A percentile compares a stretch with the other conserved stretches of the same genome.
Evolutionary conservation across 345 rosid species (phyloP).

Genomic region (Eucalyptus globulus): DNA sequence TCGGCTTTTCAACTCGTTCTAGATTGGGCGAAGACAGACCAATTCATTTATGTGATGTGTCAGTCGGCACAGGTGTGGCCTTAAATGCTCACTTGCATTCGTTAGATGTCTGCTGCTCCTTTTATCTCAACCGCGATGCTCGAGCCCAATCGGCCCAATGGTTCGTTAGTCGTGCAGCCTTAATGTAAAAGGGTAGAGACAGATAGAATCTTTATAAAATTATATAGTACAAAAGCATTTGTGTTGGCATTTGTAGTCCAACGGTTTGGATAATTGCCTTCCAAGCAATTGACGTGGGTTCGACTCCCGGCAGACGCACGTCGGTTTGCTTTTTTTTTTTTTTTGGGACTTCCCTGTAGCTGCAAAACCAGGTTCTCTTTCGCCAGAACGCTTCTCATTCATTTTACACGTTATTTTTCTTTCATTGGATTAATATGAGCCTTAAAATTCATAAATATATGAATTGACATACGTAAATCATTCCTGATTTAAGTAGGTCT

Average conservation of each 20-base stretch:
- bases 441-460: too few relatives aligned
- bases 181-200: too few relatives aligned
- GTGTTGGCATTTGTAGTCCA: conserved; percentile 42
- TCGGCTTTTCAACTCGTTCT: neutral
- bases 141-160: neutral
- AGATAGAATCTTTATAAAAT: too few relatives aligned
- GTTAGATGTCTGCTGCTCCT: neutral
- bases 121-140: neutral
- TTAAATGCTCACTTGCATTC: neutral
- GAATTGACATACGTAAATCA: too few relatives aligned
- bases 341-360: too few relatives aligned
- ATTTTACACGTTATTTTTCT: too few relatives aligned
- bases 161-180: neutral
- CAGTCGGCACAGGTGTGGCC: neutral
- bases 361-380: too few relatives aligned
- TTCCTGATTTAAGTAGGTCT: too few relatives aligned
- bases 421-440: too few relatives aligned
- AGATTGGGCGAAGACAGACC: neutral
- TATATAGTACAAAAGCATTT: fast-evolving
- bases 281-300: conserved; percentile 74
- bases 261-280: conserved; percentile 89
- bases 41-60: neutral
- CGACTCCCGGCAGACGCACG: conserved; percentile 77
- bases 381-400: too few relatives aligned
- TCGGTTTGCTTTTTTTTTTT: neutral